phyloP scores from a whole-genome alignment of 2,329 filamentous ascomycete species.

The Emergomyces pasteurianus region DNA sequence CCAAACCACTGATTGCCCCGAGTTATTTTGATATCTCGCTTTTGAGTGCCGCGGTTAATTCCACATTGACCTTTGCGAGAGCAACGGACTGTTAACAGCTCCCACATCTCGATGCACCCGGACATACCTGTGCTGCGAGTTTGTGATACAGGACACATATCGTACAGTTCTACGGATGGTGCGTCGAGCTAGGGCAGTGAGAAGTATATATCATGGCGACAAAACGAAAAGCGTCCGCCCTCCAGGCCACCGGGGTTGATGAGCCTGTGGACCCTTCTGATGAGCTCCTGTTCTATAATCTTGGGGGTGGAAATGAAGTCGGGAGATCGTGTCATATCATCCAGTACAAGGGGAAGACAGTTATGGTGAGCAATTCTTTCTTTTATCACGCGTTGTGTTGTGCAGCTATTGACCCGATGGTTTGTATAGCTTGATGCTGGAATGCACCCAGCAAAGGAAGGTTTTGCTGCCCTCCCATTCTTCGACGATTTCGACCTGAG shows the following conservation, averaged over 20 bases:
- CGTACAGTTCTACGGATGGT: neutral
- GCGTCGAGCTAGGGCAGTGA: neutral
- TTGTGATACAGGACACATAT: neutral
- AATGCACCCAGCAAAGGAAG: conserved; percentile 92
- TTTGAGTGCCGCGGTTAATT: neutral
- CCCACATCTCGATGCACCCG: neutral
- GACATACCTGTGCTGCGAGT: neutral
- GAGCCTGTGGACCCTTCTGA: conserved; percentile 88
- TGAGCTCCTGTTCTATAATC: conserved; percentile 83
- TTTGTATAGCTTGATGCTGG: conserved; percentile 73
- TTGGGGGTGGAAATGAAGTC: conserved; percentile 94
- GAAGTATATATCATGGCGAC: conserved; percentile 56
- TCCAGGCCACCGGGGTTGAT: conserved; percentile 54
- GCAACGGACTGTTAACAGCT: neutral
- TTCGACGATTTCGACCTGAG: conserved; percentile 98
- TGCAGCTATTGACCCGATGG: conserved; percentile 6
- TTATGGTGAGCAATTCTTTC: conserved; percentile 61
- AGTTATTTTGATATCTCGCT: neutral
- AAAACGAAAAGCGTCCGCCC: conserved; percentile 75
- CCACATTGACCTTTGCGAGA: neutral
- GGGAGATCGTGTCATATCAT: conserved; percentile 95
- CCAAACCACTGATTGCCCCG: neutral
- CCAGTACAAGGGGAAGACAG: conserved; percentile 97
- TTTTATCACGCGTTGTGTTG: neutral
- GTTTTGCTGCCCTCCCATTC: conserved; percentile 83